Conservation (phyloP, 2,329 filamentous ascomycete species). For the Talaromyces sp. region DNA sequence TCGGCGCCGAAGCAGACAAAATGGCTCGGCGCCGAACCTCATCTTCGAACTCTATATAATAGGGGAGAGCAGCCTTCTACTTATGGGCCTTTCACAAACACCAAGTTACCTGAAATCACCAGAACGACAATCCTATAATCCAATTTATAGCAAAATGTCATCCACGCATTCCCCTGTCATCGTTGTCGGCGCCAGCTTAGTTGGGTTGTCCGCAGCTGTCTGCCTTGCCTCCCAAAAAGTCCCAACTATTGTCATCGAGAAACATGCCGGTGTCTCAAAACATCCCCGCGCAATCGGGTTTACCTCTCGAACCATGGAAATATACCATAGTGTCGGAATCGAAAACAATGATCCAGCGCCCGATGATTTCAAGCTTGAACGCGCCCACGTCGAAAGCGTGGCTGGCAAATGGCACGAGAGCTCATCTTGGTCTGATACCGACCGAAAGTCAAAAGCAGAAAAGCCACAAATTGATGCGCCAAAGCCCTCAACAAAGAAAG, state of each 20-base stretch:
- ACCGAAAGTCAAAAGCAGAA: slow-evolving; percentile 5
- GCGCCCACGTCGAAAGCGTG: slow-evolving; percentile 25
- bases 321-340: slow-evolving; percentile 34
- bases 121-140: not conserved
- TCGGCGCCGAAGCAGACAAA: not conserved
- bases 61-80: too few species aligned
- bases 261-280: slow-evolving; percentile 36
- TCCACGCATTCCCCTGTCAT: slow-evolving; percentile 28
- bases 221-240: slow-evolving; percentile 38
- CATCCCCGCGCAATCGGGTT: slow-evolving; percentile 45
- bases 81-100: too few species aligned
- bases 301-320: slow-evolving; percentile 44
- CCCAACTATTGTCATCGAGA: slow-evolving; percentile 42
- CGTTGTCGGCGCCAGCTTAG: slow-evolving; percentile 45
- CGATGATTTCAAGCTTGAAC: slow-evolving; percentile 22
- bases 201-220: slow-evolving; percentile 45
- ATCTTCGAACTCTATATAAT: not conserved
- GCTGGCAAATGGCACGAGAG: slow-evolving; percentile 23
- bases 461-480: not conserved
- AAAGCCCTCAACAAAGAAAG: slow-evolving; percentile 14
- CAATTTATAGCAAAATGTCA: not conserved
- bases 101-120: not conserved
- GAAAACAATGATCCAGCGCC: slow-evolving; percentile 24
- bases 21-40: not conserved
- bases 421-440: slow-evolving; percentile 22